These are phyloP conservation scores for Neurospora sp. DNA, from an alignment of 495 filamentous ascomycete genomes.

Conservation along the genomic window DNA sequence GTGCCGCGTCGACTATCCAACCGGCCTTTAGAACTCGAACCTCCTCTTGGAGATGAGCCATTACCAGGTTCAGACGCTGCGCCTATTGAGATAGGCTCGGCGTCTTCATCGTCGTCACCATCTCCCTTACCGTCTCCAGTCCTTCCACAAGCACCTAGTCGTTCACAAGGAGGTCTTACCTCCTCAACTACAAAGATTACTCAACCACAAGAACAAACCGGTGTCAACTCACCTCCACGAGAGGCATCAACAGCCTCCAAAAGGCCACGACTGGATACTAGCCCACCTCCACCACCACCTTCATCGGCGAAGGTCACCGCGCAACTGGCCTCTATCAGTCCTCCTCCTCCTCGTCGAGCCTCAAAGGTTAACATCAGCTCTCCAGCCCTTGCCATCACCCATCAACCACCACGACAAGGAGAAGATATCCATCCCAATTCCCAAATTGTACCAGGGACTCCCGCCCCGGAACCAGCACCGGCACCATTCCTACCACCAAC, in stretches of 20 bases:
- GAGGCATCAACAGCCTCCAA: background rate
- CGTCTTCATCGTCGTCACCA: background rate
- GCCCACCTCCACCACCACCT: background rate
- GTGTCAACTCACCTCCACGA: background rate
- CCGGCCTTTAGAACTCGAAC: background rate
- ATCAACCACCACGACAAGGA: background rate
- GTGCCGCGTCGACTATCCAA: background rate
- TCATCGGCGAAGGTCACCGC: background rate
- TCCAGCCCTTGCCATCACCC: background rate
- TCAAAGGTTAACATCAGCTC: background rate
- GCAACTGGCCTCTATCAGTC: background rate
- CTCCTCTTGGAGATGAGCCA: background rate
- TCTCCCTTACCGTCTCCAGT: background rate
- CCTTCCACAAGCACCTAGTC: background rate
- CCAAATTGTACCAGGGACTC: background rate
- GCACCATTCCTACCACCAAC: conserved; percentile 21
- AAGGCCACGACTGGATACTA: background rate
- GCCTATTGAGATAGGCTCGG: background rate
- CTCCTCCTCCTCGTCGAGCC: background rate
- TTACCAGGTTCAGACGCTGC: background rate
- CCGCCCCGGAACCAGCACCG: background rate
- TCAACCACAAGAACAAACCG: background rate
- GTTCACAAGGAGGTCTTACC: background rate
- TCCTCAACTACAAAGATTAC: background rate
- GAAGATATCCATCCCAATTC: background rate